A percentile compares a stretch with the other conserved stretches of the same genome.
Evolutionary conservation across 352 stramenopile species (phyloP).

Genomic region (Globisporangium echinulatum): DNA sequence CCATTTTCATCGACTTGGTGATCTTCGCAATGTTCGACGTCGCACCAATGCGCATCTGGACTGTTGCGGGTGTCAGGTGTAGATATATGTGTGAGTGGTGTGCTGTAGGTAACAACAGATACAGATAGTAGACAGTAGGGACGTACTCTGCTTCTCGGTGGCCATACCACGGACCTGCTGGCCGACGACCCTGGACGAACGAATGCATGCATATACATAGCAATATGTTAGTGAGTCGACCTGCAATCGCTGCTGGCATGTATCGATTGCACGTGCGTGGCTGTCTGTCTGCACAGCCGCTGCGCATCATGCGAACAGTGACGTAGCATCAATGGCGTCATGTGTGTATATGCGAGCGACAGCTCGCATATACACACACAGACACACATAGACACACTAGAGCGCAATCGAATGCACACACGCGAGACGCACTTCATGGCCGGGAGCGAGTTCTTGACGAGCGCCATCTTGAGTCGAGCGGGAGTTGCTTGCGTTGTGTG

Average conservation of each 20-base stretch:
- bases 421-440: slow-evolving; percentile 39
- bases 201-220: neutral
- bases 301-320: too few species aligned
- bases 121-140: neutral
- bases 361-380: too few species aligned
- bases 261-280: too few species aligned
- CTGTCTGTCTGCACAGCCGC: too few species aligned
- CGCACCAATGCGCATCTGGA: slow-evolving; percentile 95
- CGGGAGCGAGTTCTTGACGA: slow-evolving; percentile 42
- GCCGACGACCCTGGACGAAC: slow-evolving; percentile 40
- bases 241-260: too few species aligned
- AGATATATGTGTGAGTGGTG: neutral
- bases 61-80: slow-evolving; percentile 9
- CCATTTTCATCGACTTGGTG: slow-evolving; percentile 99
- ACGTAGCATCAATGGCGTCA: too few species aligned
- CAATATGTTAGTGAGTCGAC: neutral
- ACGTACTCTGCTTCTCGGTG: slow-evolving; percentile 97
- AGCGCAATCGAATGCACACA: neutral
- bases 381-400: neutral
- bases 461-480: slow-evolving; percentile 33
- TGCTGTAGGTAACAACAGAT: neutral
- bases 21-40: slow-evolving; percentile 99
- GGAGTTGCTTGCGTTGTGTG: slow-evolving; percentile 12
- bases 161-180: slow-evolving; percentile 93
- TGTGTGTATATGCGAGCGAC: too few species aligned